These are phyloP conservation scores for Huntiella abstrusa DNA, from an alignment of 2,329 filamentous ascomycete species.

Conservation along the genomic window DNA sequence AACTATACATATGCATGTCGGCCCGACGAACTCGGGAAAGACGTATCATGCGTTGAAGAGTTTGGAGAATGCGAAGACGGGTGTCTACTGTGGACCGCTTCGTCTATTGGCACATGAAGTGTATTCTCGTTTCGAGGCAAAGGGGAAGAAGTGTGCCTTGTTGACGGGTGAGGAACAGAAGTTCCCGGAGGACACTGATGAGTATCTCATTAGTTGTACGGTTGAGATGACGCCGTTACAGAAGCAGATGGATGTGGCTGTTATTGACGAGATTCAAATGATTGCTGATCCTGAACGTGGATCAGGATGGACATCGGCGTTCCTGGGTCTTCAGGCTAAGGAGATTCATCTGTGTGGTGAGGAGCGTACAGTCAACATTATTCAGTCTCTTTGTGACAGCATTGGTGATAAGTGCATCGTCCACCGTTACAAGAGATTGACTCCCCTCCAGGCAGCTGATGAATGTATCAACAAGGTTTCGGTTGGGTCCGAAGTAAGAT, in stretches of 20 bases:
- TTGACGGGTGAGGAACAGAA: conserved; percentile 83
- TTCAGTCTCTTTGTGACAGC: conserved; percentile 56
- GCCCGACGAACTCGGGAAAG: conserved; percentile 95
- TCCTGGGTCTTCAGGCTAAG: conserved; percentile 69
- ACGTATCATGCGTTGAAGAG: conserved; percentile 85
- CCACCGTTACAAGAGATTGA: conserved; percentile 69
- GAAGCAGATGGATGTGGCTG: conserved; percentile 57
- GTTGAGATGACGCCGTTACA: conserved; percentile 66
- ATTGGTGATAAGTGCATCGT: conserved; percentile 70
- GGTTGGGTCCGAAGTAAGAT: conserved; percentile 11
- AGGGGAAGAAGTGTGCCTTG: conserved; percentile 58
- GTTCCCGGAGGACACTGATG: conserved; percentile 37
- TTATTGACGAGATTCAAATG: conserved; percentile 99
- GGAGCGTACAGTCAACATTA: conserved; percentile 58
- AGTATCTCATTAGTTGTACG: conserved; percentile 62
- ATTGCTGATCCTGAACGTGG: conserved; percentile 63
- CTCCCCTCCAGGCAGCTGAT: conserved; percentile 48
- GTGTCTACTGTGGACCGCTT: conserved; percentile 81
- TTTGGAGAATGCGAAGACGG: conserved; percentile 54
- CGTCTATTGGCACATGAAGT: conserved; percentile 83
- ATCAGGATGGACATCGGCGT: conserved; percentile 84
- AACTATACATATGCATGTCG: conserved; percentile 80
- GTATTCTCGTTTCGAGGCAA: conserved; percentile 67
- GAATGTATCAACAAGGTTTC: conserved; percentile 40
- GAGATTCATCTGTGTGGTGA: conserved; percentile 93